Percentiles rank a stretch among this genome's conserved stretches.
Conservation (phyloP, 2,329 filamentous ascomycete species). For the Scedosporium dehoogii region DNA sequence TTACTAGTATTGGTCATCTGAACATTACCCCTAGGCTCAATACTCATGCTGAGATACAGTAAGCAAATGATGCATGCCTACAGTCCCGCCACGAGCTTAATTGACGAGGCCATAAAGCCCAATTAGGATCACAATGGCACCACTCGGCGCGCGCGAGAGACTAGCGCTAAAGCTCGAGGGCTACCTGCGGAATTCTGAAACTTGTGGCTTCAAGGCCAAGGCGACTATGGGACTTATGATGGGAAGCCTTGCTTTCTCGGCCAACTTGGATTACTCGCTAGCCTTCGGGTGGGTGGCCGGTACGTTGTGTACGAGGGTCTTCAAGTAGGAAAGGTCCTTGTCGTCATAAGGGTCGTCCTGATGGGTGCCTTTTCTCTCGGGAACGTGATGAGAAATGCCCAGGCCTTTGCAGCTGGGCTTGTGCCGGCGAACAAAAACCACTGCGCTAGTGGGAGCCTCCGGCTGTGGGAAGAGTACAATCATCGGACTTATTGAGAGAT, state of each 20-base stretch:
- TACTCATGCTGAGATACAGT: no score
- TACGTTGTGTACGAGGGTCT: conserved; percentile 61
- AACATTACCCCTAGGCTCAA: no score
- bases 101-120: no score
- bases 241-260: conserved; percentile 68
- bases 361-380: conserved; percentile 88
- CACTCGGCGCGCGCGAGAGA: no score
- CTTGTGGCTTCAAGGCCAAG: conserved; percentile 67
- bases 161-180: no score
- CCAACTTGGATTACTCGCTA: conserved; percentile 80
- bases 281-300: conserved; percentile 75
- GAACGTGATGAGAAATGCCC: conserved; percentile 74
- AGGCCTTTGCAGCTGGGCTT: conserved; percentile 75
- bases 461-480: conserved; percentile 94
- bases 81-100: no score
- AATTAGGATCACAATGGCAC: no score
- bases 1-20: no score
- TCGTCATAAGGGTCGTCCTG: conserved; percentile 81
- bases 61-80: no score
- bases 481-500: conserved; percentile 87
- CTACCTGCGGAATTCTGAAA: no score
- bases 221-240: conserved; percentile 66
- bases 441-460: conserved; percentile 85
- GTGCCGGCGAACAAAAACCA: conserved; percentile 85
- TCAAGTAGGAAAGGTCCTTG: conserved; percentile 62